Evolutionary conservation across 495 filamentous ascomycete genomes (phyloP), one percentile per base, ranked within the genome.

Genomic region (Annulohypoxylon bovei): DNA sequence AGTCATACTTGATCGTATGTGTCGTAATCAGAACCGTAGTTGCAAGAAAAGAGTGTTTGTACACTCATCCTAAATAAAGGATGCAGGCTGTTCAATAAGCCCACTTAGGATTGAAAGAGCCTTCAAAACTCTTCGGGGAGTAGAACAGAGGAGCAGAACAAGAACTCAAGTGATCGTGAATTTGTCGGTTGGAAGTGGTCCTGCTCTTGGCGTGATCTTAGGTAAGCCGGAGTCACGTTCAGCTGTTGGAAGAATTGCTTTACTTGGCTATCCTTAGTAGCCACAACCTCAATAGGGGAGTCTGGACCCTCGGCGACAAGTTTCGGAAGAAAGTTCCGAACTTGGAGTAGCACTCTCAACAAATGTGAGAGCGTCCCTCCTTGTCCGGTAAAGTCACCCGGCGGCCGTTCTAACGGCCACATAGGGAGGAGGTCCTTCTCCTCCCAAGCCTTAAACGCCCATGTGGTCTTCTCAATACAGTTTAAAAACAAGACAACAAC

Each of bases 391-490:
- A 89, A 93, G 65, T 81, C 84, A 0, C 81, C 81, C 0, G 91
- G 90, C 3, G 87, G 86, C 67, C 88, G 88, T 68, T 91, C 88
- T 16, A 96, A 80, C 1, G 92, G 92, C 92, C 92, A 96, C 66
- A 76, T 76, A 68, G 84, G 72, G 53, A 85, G 76, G 53, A 86
- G 76, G 49, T 83, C 77, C 22, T 88, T 84, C 67, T 90, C 86
- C 44, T 91, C 88, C 89, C 89, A 93, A 0, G 85, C 88, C 33
- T 88, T 89, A 82, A 92, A 94, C 0, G 92, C 84, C 90, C 92
- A 94, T 56, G 88, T 91, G n/a, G 90, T 91, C 75, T 92, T 90
- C 79, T 95, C 93, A 8, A 94, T 86, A 62, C 91, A 93, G 76
- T 90, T 92, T 37, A 95, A 81, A 16, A 95, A 84, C 35, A 95